Percentiles rank a stretch among this genome's conserved stretches.
These are phyloP conservation scores for Botrytis hyacinthi DNA, from an alignment of 2,329 filamentous ascomycete species.

Conservation along the genomic window DNA sequence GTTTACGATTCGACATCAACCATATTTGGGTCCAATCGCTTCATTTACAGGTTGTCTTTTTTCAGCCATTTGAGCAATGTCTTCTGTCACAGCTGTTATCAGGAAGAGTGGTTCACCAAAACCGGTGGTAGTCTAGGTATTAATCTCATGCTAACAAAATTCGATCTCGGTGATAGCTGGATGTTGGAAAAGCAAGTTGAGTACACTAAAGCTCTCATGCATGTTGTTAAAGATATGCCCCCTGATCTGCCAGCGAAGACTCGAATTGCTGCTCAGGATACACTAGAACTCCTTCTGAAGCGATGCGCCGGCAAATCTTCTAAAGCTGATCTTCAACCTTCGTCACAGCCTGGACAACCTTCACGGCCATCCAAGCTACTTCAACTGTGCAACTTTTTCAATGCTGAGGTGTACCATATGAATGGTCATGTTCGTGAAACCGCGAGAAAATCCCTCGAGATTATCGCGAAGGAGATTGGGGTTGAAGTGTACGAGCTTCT, in stretches of 20 bases:
- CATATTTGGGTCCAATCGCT: conserved; percentile 73
- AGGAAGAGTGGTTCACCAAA: conserved; percentile 99
- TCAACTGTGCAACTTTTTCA: conserved; percentile 79
- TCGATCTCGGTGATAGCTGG: conserved; percentile 83
- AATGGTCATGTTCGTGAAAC: conserved; percentile 91
- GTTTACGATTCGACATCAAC: conserved; percentile 73
- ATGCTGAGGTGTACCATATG: conserved; percentile 89
- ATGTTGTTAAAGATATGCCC: conserved; percentile 98
- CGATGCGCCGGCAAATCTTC: conserved; percentile 76
- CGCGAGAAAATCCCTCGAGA: conserved; percentile 74
- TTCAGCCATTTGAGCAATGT: conserved; percentile 79
- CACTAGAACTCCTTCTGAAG: conserved; percentile 74
- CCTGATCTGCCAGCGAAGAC: conserved; percentile 90
- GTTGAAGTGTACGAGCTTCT: conserved; percentile 86
- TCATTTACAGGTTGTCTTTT: conserved; percentile 75
- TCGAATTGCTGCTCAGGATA: conserved; percentile 75
- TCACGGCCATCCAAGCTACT: conserved; percentile 65
- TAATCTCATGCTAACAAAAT: conserved; percentile 77
- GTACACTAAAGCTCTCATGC: conserved; percentile 87
- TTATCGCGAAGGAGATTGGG: conserved; percentile 74
- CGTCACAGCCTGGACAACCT: conserved; percentile 53
- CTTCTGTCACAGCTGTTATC: conserved; percentile 93
- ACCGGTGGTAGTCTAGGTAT: conserved; percentile 90
- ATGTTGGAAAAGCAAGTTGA: conserved; percentile 79
- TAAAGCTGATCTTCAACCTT: conserved; percentile 68